phyloP scores from a whole-genome alignment of 2,329 filamentous ascomycete species.

The Fusarium vanettenii region DNA sequence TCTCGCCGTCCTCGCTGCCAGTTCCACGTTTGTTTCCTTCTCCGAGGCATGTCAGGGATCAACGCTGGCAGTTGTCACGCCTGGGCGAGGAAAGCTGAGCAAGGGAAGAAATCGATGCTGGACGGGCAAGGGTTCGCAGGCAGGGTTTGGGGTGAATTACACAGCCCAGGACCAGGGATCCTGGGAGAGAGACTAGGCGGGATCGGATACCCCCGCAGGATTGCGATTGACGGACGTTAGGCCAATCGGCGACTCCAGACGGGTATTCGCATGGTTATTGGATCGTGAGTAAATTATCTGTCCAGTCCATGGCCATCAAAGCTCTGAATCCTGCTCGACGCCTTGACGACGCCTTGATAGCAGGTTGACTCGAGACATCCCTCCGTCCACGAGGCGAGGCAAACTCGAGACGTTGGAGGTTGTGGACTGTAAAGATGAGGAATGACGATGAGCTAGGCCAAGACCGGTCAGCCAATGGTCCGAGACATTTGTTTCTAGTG shows the following conservation, averaged over 20 bases:
- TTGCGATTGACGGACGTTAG: constrained; percentile 43
- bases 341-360: constrained; percentile 2
- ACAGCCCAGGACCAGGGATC: constrained; percentile 20
- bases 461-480: neutral
- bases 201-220: constrained; percentile 40
- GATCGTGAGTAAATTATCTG: constrained; percentile 35
- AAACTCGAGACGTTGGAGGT: neutral
- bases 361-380: constrained; percentile 4
- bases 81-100: constrained; percentile 7
- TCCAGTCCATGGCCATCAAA: constrained; percentile 21
- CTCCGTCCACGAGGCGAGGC: constrained; percentile 12
- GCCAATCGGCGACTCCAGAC: constrained; percentile 42
- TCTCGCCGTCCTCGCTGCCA: constrained; percentile 7
- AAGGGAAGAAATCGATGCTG: constrained; percentile 17
- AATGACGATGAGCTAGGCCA: neutral
- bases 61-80: constrained; percentile 23
- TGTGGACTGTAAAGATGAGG: neutral
- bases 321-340: constrained; percentile 7
- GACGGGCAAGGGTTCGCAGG: constrained; percentile 9
- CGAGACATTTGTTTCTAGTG: constrained; percentile 2
- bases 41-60: constrained; percentile 24
- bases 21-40: constrained; percentile 34
- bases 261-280: constrained; percentile 39
- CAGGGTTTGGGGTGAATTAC: constrained; percentile 16
- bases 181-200: constrained; percentile 19